Evolutionary conservation across 2,329 filamentous ascomycete genomes (phyloP).

Genomic region (Coleophoma cylindrospora): DNA sequence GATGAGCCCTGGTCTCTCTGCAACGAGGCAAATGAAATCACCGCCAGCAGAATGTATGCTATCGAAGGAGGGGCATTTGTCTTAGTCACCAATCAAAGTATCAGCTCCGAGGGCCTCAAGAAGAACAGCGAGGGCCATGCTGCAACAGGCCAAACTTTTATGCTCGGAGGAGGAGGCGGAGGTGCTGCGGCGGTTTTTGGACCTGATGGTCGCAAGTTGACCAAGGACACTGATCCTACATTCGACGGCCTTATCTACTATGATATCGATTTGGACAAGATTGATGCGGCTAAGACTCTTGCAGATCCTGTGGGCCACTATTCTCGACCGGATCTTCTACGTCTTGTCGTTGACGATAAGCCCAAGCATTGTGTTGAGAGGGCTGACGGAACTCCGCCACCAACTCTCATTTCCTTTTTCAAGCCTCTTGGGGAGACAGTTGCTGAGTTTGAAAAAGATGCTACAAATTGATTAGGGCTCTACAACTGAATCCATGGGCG

Average conservation of each 20-base stretch:
- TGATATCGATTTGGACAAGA: constrained; percentile 9
- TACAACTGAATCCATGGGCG: too few species aligned
- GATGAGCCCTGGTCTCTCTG: constrained; percentile 15
- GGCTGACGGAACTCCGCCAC: not conserved
- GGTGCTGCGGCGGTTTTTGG: constrained; percentile 49
- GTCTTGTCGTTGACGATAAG: constrained; percentile 2
- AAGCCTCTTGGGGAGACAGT: too few species aligned
- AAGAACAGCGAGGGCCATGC: constrained; percentile 6
- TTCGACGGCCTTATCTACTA: constrained; percentile 48
- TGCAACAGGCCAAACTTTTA: constrained; percentile 35
- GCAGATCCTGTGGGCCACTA: constrained; percentile 11
- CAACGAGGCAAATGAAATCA: constrained; percentile 35
- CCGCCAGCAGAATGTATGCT: constrained; percentile 47
- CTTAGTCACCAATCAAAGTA: constrained; percentile 46
- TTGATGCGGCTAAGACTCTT: constrained; percentile 4
- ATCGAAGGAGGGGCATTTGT: constrained; percentile 51
- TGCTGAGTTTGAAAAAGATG: too few species aligned
- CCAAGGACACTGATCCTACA: constrained; percentile 40
- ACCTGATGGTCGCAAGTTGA: constrained; percentile 41
- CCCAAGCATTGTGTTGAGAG: not conserved
- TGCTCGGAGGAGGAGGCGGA: constrained; percentile 32
- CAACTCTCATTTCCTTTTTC: too few species aligned
- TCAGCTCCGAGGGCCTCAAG: constrained; percentile 44
- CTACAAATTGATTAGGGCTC: too few species aligned
- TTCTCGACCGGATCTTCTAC: constrained; percentile 9